A percentile compares a stretch with the other conserved stretches of the same genome.
phyloP scores from a whole-genome alignment of 805 yeast genomes.

The Millerozyma miso region DNA sequence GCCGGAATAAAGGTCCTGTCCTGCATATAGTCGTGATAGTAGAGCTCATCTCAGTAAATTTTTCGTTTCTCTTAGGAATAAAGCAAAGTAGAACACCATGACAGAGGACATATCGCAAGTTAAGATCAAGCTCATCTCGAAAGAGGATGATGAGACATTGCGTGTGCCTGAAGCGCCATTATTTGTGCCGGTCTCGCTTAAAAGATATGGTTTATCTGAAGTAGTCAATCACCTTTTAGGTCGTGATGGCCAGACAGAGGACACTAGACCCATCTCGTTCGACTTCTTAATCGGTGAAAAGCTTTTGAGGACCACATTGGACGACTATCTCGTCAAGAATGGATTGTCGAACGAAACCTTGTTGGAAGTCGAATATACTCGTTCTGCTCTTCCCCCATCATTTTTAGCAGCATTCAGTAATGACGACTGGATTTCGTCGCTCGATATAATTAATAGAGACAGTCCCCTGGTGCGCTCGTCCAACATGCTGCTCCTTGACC shows the following conservation, averaged over 20 bases:
- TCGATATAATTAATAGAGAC: conserved; percentile 46
- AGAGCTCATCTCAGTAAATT: background rate
- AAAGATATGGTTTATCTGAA: conserved; percentile 90
- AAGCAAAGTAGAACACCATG: conserved; percentile 9
- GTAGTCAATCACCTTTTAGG: conserved; percentile 85
- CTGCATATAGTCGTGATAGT: background rate
- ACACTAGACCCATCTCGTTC: conserved; percentile 71
- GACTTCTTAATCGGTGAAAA: conserved; percentile 89
- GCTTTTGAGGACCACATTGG: conserved; percentile 70
- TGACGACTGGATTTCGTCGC: conserved; percentile 93
- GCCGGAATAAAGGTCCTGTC: conserved; percentile 1
- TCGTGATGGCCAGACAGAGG: conserved; percentile 32
- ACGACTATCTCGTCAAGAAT: conserved; percentile 69
- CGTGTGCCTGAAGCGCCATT: conserved; percentile 76
- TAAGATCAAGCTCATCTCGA: conserved; percentile 77
- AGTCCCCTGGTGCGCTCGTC: conserved; percentile 19
- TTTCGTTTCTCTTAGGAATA: background rate
- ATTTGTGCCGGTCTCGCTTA: conserved; percentile 79
- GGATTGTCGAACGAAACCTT: conserved; percentile 82
- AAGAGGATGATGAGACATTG: conserved; percentile 71
- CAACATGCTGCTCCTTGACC: conserved; percentile 27
- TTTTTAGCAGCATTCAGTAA: conserved; percentile 82
- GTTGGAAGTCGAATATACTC: conserved; percentile 79
- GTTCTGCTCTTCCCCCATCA: conserved; percentile 93
- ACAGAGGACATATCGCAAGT: conserved; percentile 54